Evolutionary conservation across 352 stramenopile species (phyloP), one percentile per base, ranked within the genome.

Genomic region (Pythium aphanidermatum): DNA sequence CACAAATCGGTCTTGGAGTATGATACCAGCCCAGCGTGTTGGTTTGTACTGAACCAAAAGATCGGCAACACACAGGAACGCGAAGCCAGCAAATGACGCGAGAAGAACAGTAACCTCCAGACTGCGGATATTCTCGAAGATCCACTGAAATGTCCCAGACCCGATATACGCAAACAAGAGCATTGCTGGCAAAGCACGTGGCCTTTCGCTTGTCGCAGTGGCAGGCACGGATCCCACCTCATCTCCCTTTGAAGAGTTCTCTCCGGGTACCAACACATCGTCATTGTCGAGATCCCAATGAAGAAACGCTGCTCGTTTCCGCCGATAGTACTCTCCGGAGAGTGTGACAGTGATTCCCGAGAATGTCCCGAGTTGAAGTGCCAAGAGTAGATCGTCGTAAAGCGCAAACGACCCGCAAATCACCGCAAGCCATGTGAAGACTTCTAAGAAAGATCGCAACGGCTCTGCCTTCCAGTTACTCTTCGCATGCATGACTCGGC

Each of bases 71-170:
- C 81, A 92, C 23, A 92, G 44, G 39, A 93, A 93, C n/a, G 63
- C 70, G 23, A 93, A 89, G 13, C 82, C 82, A 37, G 82, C 82
- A 14, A 91, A 67, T 0, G 82, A 85, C 2, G 78, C 82, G 9
- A 93, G 55, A 8, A 84, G 40, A 12, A 91, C 70, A 4, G 77
- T 91, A 20, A 93, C 76, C 56, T 93, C 82, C 13, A 93, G 58
- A 30, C 78, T 85, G 30, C 82, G 78, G 36, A 90, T 83, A 46
- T 93, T 89, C 43, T 93, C 82, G 39, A 86, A 93, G 24, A 93
- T 93, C 81, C 81, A 92, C 43, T 90, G 77, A 46, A 92, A 92
- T 8, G 81, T 92, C 25, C 81, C 77, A 13, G 81, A 89, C 2
- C 82, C 82, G 17, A 93, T 78, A 48, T 93, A 93, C 16, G 78